Evolutionary conservation across 164 flowering plant genomes (phyloP), one percentile per base, ranked within the genome.

Genomic region (Tinospora cordifolia): DNA sequence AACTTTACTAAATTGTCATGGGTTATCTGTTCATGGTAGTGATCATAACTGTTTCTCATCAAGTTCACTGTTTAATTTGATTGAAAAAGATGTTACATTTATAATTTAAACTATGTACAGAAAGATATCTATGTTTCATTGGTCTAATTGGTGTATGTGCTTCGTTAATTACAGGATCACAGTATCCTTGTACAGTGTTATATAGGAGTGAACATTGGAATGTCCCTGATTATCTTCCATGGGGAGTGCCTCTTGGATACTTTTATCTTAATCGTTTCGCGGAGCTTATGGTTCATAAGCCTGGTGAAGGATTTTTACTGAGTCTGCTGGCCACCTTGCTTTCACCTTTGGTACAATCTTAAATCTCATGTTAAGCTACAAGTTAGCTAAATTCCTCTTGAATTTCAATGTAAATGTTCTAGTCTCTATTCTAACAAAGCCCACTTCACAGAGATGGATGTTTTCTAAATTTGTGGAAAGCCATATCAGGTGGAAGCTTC

Each of bases 261-360:
- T 70, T 86, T 0, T 89, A 81, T 68, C 40, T 75, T 0, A 86
- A 73, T 71, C 85, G 90, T 27, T 87, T 89, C 75, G 69, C 95
- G 0, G 92, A 89, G 83, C 82, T 88, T 13, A 21, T 82, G 68
- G 57, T 81, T 72, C 89, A 85, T 66, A 89, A 89, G 69, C 95
- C 95, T 11, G 86, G 84, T 19, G 90, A 87, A 81, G 84, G 89
- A 8, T 19, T 76, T 14, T 57, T 88, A 0, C 71, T 80, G 0
- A 67, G 78, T 57, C 73, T 85, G 65, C n/a, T 84, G n/a, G 87
- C 92, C 13, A 76, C 89, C 15, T 12, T 85, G 0, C 83, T 89
- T 40, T 72, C 86, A 9, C 91, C 93, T 41, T 51, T 51, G 59
- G 59, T 51, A 51, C 4, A 51, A 51, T 8, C 46, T 41, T 41